A percentile compares a stretch with the other conserved stretches of the same genome.
Evolutionary conservation across 108 stramenopile genomes (phyloP).

Genomic region (Pseudonitzschia pungens): DNA sequence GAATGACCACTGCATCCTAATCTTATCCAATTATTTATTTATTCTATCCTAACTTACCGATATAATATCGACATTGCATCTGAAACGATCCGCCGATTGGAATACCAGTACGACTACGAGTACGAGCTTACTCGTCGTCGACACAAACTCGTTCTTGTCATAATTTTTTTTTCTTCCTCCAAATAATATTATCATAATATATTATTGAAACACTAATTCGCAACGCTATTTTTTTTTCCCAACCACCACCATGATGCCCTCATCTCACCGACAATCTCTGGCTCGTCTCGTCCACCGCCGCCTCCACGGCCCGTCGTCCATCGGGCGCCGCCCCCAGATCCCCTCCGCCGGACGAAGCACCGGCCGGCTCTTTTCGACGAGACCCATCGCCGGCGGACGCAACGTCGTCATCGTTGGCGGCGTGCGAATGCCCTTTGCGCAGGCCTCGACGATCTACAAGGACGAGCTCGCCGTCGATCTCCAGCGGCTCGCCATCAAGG

Average conservation of each 20-base stretch:
- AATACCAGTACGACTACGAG: too few relatives aligned
- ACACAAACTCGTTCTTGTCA: neutral
- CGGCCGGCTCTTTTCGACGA: conserved; percentile 12
- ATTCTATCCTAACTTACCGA: too few relatives aligned
- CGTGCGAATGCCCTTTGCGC: conserved; percentile 93
- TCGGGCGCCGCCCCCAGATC: too few relatives aligned
- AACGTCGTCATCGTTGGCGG: conserved; percentile 94
- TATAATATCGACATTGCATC: too few relatives aligned
- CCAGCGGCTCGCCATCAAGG: conserved; percentile 90
- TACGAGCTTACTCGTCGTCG: neutral
- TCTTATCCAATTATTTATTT: too few relatives aligned
- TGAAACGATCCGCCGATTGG: too few relatives aligned
- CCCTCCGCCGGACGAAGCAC: too few relatives aligned
- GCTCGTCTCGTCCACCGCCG: neutral
- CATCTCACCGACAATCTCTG: neutral
- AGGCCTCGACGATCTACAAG: conserved; percentile 89
- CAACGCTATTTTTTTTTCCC: neutral
- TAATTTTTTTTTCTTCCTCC: neutral
- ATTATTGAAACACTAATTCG: neutral
- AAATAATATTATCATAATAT: too few relatives aligned
- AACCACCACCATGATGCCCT: neutral
- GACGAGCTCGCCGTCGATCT: conserved; percentile 96
- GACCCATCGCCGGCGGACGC: conserved; percentile 11
- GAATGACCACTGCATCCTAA: conserved; percentile 4
- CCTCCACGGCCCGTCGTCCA: too few relatives aligned